These are phyloP conservation scores for Paecilomyces variotii DNA, from an alignment of 2,329 filamentous ascomycete species.

Conservation along the genomic window DNA sequence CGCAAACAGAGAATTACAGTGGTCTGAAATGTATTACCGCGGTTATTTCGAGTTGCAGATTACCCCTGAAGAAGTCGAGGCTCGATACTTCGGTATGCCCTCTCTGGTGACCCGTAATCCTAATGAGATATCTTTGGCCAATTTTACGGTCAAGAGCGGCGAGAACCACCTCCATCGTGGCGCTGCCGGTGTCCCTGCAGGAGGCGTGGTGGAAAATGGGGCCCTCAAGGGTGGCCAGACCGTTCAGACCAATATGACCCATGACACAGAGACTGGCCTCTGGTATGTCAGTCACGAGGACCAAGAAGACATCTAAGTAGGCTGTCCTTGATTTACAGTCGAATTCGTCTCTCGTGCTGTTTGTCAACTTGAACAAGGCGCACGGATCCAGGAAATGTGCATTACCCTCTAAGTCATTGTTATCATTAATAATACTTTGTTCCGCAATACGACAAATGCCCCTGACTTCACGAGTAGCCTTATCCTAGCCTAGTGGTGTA, in stretches of 20 bases:
- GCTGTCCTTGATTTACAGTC: neutral
- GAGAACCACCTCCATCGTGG: slow-evolving; percentile 51
- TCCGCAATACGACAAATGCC: too few species aligned
- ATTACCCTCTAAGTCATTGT: neutral
- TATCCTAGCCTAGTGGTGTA: too few species aligned
- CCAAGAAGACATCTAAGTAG: neutral
- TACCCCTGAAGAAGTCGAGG: slow-evolving; percentile 49
- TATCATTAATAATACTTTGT: neutral
- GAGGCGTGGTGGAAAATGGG: slow-evolving; percentile 39
- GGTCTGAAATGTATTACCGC: slow-evolving; percentile 66
- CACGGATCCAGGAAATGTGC: neutral
- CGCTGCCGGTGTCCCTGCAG: slow-evolving; percentile 22
- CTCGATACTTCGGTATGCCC: slow-evolving; percentile 57
- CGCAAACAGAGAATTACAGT: slow-evolving; percentile 58
- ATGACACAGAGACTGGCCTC: slow-evolving; percentile 25
- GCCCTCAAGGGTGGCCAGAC: slow-evolving; percentile 24
- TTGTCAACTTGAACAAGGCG: neutral
- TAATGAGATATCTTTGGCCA: slow-evolving; percentile 59
- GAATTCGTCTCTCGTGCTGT: neutral
- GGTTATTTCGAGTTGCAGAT: slow-evolving; percentile 63
- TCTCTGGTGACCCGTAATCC: slow-evolving; percentile 52
- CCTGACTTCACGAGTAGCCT: too few species aligned
- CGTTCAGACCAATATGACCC: slow-evolving; percentile 24
- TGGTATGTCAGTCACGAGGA: slow-evolving; percentile 8
- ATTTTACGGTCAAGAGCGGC: slow-evolving; percentile 59